Conservation (phyloP, 306 rosid genomes). For the Senna siamea region DNA sequence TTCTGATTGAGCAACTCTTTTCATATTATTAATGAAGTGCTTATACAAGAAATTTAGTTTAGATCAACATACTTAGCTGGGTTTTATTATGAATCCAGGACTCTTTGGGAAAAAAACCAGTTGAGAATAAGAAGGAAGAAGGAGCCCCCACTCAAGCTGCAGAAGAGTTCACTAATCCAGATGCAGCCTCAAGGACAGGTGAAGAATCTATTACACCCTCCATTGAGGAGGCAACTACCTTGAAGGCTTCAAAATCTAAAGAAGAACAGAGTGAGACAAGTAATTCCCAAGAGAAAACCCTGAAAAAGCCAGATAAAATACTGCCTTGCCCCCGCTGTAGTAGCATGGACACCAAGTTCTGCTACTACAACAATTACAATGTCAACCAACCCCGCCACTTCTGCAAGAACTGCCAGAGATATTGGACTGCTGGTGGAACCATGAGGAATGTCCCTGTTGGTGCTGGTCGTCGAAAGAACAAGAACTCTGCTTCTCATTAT, state of each 20-base stretch:
- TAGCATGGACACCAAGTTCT: constrained; percentile 89
- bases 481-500: constrained; percentile 57
- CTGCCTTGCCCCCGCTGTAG: constrained; percentile 83
- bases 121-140: constrained; percentile 37
- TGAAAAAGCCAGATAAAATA: constrained; percentile 81
- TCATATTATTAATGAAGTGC: constrained; percentile 24
- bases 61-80: not conserved
- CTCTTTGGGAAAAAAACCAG: constrained; percentile 44
- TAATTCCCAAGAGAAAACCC: constrained; percentile 56
- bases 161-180: constrained; percentile 24
- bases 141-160: constrained; percentile 19
- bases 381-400: constrained; percentile 94
- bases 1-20: constrained; percentile 3
- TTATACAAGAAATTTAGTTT: not conserved
- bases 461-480: constrained; percentile 90
- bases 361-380: constrained; percentile 86
- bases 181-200: constrained; percentile 35
- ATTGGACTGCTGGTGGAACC: constrained; percentile 95
- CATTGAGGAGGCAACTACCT: constrained; percentile 48
- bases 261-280: constrained; percentile 65
- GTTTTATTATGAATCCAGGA: constrained; percentile 47
- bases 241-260: constrained; percentile 50
- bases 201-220: constrained; percentile 49
- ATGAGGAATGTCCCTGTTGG: constrained; percentile 89
- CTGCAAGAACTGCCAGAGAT: constrained; percentile 89